phyloP scores from a whole-genome alignment of 2,329 filamentous ascomycete genomes.

The Dothiorella sarmentorum region DNA sequence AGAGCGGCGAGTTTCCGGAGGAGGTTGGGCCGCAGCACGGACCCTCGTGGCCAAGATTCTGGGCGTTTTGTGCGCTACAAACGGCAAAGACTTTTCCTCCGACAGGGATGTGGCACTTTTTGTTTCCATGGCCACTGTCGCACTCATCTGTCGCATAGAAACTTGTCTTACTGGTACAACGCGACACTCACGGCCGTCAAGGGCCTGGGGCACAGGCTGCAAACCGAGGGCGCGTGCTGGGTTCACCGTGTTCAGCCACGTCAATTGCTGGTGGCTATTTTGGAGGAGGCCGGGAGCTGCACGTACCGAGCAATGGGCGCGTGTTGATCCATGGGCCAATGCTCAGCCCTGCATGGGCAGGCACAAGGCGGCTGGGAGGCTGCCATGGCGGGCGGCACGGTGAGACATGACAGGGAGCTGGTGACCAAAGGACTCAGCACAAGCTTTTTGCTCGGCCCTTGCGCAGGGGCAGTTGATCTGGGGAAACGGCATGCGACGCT shows the following conservation, averaged over 20 bases:
- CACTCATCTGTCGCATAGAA: background rate
- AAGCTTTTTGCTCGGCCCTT: background rate
- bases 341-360: slow-evolving; percentile 7
- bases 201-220: background rate
- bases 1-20: background rate
- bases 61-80: background rate
- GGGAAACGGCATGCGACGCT: background rate
- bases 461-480: background rate
- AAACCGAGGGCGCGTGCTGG: background rate
- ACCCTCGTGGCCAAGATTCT: background rate
- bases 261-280: background rate
- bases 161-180: background rate
- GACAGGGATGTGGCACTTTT: too few relatives aligned
- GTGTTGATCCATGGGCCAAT: background rate
- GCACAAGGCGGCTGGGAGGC: background rate
- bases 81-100: slow-evolving; percentile 5
- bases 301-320: background rate
- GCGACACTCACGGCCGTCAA: background rate
- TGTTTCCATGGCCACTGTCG: background rate
- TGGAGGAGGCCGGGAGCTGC: slow-evolving; percentile 12
- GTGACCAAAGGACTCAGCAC: background rate
- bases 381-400: slow-evolving; percentile 4
- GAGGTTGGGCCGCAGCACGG: background rate
- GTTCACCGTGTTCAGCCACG: background rate
- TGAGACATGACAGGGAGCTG: background rate